phyloP scores from a whole-genome alignment of 108 stramenopile genomes.

The Mayamaea pseudoterrestris region DNA sequence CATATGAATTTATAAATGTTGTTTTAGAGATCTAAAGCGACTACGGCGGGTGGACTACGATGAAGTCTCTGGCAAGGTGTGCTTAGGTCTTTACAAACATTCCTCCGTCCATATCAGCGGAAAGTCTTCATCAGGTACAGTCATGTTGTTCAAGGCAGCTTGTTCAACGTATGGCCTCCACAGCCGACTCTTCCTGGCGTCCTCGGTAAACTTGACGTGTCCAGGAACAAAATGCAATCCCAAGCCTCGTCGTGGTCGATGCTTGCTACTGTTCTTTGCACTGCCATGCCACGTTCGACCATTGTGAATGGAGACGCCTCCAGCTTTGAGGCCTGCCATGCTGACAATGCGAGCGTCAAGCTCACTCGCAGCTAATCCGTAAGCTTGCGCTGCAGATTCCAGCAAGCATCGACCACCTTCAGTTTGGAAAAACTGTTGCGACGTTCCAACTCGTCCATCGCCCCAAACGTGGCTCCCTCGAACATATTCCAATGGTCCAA shows the following conservation, averaged over 20 bases:
- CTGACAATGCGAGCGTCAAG: constrained; percentile 30
- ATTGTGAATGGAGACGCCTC: constrained; percentile 61
- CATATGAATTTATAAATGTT: too few relatives aligned
- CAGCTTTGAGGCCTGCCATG: constrained; percentile 49
- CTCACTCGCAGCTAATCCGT: constrained; percentile 20
- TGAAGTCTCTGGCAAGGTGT: too few relatives aligned
- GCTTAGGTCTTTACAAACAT: neutral
- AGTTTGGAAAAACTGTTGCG: constrained; percentile 50
- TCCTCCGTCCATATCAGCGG: neutral
- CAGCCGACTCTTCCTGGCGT: constrained; percentile 45
- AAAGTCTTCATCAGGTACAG: neutral
- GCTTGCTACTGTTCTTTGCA: constrained; percentile 30
- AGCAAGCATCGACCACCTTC: constrained; percentile 27
- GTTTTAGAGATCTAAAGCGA: too few relatives aligned
- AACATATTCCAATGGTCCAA: constrained; percentile 76
- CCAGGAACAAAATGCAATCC: constrained; percentile 73
- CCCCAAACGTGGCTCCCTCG: constrained; percentile 59
- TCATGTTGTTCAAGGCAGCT: neutral
- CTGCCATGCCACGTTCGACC: constrained; percentile 78
- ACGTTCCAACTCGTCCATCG: constrained; percentile 36
- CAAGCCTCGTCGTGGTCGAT: constrained; percentile 46
- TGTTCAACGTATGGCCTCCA: constrained; percentile 49
- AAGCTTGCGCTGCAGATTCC: constrained; percentile 24
- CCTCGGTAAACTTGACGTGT: constrained; percentile 45
- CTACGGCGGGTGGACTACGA: too few relatives aligned